Base-by-base conservation (phyloP, 345 rosid species). In the Xanthoceras sorbifolium region DNA sequence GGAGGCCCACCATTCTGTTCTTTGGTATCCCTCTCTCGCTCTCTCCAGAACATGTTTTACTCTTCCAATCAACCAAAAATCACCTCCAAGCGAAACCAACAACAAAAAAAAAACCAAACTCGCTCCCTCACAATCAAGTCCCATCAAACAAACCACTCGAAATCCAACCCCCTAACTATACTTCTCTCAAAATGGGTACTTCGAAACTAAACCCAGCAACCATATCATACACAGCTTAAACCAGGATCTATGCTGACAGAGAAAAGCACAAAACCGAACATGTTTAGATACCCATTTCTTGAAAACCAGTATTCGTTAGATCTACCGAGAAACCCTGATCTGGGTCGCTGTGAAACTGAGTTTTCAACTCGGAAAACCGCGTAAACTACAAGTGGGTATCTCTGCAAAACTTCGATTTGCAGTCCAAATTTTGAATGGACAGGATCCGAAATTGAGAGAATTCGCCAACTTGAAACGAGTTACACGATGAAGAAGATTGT, bases 1-100 rank as follows among this genome's bases (percentile, higher is more conserved):
- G 91, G 92, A 10, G 92, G 91, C n/a, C 89, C 91, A 28, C 91
- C 90, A 64, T 87, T 89, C 54, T 79, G 92, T 34, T 91, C 94
- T 81, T 93, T 97, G 77, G 40, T 84, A 18, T 94, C 99, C 87
- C 92, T 91, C 81, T 91, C 97, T 55, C 95, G 97, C 79, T 88
- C 94, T 86, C 93, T 88, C 98, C 98, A 91, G 83, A 97, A 96
- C 98, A 89, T 95, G 14, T 64, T 82, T 74, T 29, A n/a, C 36
- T 61, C 67, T 50, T 59, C 72, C 26, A 10, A 22, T 8, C 32
- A 34, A 46, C 55, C 62, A 22, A 68, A 57, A 69, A 31, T 50
- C 60, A 55, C 63, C 67, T 61, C 78, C 50, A 23, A 76, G 55
- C 22, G 6, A 55, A 73, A 36, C 46, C 61, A 9, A 59, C n/a